These are phyloP conservation scores for Melianthus villosus DNA, from an alignment of 441 rosid genomes.

Conservation along the genomic window DNA sequence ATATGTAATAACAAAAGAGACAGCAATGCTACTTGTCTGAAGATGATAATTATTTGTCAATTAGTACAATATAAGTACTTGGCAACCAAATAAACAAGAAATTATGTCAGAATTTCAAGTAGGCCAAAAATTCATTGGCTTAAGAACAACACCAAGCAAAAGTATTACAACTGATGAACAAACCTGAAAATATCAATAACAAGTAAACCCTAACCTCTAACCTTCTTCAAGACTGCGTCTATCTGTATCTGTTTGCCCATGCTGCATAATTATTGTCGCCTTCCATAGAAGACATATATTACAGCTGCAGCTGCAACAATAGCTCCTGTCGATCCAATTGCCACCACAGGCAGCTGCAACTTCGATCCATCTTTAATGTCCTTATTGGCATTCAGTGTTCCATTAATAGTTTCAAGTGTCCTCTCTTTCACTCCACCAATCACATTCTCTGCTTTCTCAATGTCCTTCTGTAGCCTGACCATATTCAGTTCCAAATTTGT, in stretches of 20 bases:
- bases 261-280: constrained; percentile 17
- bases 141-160: no score
- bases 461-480: constrained; percentile 23
- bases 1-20: no score
- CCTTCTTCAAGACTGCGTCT: background rate
- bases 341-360: constrained; percentile 27
- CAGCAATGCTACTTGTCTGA: no score
- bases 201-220: background rate
- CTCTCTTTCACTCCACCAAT: constrained; percentile 24
- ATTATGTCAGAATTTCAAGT: no score
- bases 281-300: constrained; percentile 26
- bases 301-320: constrained; percentile 30
- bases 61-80: no score
- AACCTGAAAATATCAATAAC: no score
- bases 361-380: constrained; percentile 10
- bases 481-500: constrained; percentile 24
- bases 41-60: no score
- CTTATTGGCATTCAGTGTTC: constrained; percentile 9
- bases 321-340: constrained; percentile 33
- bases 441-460: constrained; percentile 23
- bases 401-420: constrained; percentile 18
- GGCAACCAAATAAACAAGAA: no score
- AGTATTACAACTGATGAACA: no score
- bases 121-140: no score
- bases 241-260: background rate